Base-by-base conservation (phyloP, 306 rosid genomes). In the Hylodesmum podocarpum region DNA sequence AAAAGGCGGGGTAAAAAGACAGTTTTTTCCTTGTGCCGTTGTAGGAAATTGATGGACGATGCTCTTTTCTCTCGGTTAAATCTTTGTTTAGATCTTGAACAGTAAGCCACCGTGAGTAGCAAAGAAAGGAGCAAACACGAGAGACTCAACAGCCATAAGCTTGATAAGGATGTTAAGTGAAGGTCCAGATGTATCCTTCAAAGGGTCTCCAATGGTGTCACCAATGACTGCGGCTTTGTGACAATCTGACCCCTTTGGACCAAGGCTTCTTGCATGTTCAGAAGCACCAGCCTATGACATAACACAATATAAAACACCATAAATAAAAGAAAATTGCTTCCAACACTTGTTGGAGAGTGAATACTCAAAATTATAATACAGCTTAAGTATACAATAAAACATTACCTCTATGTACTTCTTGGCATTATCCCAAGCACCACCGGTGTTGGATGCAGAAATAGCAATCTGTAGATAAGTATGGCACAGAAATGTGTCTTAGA, bases 351-450 rank as follows among this genome's bases (percentile, higher is more conserved):
- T 49, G 14, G 22, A 19, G 58, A 8, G 58, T 19, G 6, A 3
- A 6, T 1, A 53, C 27, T 21, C 6, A 12, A 11, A 22, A 50
- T 19, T 8, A 22, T 22, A 53, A 53, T 37, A 64, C 33, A 36
- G 39, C 70, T 11, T 6, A n/a, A 59, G 12, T 46, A 25, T 22
- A 4, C 43, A 74, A 62, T 37, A 25, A 66, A 33, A 41, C 58
- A 50, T 63, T 76, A 89, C 99, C 99, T 96, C 98, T 12, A 96
- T 96, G 70, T 92, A 96, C 76, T 96, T 96, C 88, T 91, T 96
- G 82, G 97, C 99, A 39, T 92, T 96, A 72, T 96, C 99, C 98
- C 99, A 96, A 46, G 99, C 99, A 80, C 99, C 99, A 51, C 99
- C 97, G 3, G 99, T 92, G 96, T 96, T 96, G 76, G 99, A 96